Percentiles rank a stretch among this genome's conserved stretches.
Conservation (phyloP, 495 filamentous ascomycete species). For the Penicillium alfredii region DNA sequence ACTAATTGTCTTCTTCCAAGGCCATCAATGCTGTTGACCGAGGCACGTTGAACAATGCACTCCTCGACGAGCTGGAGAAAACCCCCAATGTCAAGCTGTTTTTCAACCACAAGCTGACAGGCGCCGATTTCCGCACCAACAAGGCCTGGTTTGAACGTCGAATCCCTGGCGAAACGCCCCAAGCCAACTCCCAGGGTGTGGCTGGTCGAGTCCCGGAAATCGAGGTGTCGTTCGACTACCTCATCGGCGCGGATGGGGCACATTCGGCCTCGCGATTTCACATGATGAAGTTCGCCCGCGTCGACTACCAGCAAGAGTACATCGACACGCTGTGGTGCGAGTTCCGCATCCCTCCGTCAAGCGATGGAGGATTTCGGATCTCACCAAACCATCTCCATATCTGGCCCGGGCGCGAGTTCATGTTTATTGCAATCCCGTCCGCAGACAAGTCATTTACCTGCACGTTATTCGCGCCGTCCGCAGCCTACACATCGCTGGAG, state of each 20-base stretch:
- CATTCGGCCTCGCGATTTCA: slow-evolving; percentile 86
- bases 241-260: slow-evolving; percentile 94
- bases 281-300: slow-evolving; percentile 85
- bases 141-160: slow-evolving; percentile 81
- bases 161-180: slow-evolving; percentile 27
- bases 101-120: slow-evolving; percentile 88
- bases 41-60: slow-evolving; percentile 71
- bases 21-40: slow-evolving; percentile 66
- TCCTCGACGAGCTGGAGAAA: slow-evolving; percentile 77
- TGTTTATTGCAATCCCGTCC: slow-evolving; percentile 97
- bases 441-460: slow-evolving; percentile 89
- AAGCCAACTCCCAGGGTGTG: slow-evolving; percentile 21
- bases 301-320: slow-evolving; percentile 91
- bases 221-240: slow-evolving; percentile 77
- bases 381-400: slow-evolving; percentile 94
- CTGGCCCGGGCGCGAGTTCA: slow-evolving; percentile 86
- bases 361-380: slow-evolving; percentile 59
- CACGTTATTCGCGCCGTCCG: slow-evolving; percentile 78
- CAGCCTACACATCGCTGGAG: slow-evolving; percentile 48
- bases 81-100: slow-evolving; percentile 82
- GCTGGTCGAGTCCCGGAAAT: slow-evolving; percentile 50
- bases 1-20: slow-evolving; percentile 20
- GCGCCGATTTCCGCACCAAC: slow-evolving; percentile 70
- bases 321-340: slow-evolving; percentile 98
- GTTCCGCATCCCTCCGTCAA: slow-evolving; percentile 67